Evolutionary conservation across 495 filamentous ascomycete genomes (phyloP), one percentile per base, ranked within the genome.

Genomic region (Neurospora sublineolata): DNA sequence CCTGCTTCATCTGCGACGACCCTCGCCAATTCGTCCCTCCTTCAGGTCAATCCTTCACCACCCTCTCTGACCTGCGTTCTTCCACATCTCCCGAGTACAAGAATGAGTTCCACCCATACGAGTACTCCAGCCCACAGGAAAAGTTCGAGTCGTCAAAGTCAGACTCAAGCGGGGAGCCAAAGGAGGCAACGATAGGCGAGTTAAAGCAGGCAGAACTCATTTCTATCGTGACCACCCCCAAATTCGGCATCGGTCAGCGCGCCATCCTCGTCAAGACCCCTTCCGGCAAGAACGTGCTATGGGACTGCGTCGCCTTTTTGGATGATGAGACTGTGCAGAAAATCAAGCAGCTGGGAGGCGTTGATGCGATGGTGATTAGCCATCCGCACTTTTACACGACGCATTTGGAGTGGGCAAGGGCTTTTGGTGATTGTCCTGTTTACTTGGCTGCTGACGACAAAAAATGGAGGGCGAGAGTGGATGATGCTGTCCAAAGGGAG

Each of bases 351-450:
- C 71, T 85, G 3, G 91, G 91, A 60, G 90, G 89, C 0, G 75
- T 94, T 3, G 80, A 83, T n/a, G 91, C 87, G 0, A 93, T 93
- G 42, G 87, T 93, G 58, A 93, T 94, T 74, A 89, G 87, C 0
- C 92, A 94, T 78, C 92, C 92, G 40, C 92, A 94, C 77, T 94
- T 89, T 77, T 94, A 92, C 79, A 86, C 86, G 18, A 89, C 91
- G 11, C 87, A 92, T 73, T 73, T 88, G 0, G 85, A 88, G 46
- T 94, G 92, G 92, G 88, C 89, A 0, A 75, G 80, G 38, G 76
- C 77, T 1, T 93, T 94, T 69, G 71, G 20, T 14, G 27, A 81
- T 1, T 93, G 90, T 74, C 86, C 85, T 0, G 86, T 94, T 0
- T 92, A 88, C 69, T 70, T 91, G 0, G 81, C 88, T 0, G 76